Evolutionary conservation across 352 stramenopile species (phyloP).

Genomic region (Pythium myriotylum): DNA sequence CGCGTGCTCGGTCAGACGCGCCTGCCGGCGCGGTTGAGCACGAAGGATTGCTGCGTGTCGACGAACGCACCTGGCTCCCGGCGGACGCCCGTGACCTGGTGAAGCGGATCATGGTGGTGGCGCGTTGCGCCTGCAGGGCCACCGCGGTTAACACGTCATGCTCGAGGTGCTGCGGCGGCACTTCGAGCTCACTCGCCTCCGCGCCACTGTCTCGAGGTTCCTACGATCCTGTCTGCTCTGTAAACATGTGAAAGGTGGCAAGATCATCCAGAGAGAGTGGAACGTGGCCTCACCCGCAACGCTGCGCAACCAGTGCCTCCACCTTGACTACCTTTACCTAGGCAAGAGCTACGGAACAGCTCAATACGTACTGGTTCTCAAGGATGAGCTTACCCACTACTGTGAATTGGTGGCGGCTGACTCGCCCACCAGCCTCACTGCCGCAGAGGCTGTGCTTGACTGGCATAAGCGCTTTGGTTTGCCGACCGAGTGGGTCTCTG

Average conservation of each 20-base stretch:
- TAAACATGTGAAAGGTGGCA: constrained; percentile 23
- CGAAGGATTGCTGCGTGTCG: constrained; percentile 5
- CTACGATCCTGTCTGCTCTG: too few relatives aligned
- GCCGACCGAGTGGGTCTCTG: constrained; percentile 19
- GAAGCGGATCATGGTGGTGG: constrained; percentile 20
- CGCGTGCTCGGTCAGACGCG: too few relatives aligned
- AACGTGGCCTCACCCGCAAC: background rate
- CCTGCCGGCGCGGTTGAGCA: background rate
- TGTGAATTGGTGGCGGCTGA: constrained; percentile 23
- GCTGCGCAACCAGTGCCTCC: constrained; percentile 26
- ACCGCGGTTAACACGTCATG: constrained; percentile 22
- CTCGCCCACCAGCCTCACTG: background rate
- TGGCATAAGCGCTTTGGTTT: constrained; percentile 29
- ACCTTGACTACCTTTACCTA: constrained; percentile 27
- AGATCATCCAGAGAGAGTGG: background rate
- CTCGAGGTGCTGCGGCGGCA: constrained; percentile 1
- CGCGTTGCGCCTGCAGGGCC: constrained; percentile 23
- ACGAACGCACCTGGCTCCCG: constrained; percentile 5
- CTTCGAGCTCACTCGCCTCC: constrained; percentile 19
- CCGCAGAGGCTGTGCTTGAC: constrained; percentile 19
- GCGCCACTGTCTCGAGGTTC: constrained; percentile 14
- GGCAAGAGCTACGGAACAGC: constrained; percentile 19
- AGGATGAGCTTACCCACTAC: constrained; percentile 32
- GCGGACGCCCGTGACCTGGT: constrained; percentile 9
- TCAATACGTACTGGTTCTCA: constrained; percentile 29